Evolutionary conservation across 2,329 filamentous ascomycete genomes (phyloP).

Genomic region (Orbilia javanica): DNA sequence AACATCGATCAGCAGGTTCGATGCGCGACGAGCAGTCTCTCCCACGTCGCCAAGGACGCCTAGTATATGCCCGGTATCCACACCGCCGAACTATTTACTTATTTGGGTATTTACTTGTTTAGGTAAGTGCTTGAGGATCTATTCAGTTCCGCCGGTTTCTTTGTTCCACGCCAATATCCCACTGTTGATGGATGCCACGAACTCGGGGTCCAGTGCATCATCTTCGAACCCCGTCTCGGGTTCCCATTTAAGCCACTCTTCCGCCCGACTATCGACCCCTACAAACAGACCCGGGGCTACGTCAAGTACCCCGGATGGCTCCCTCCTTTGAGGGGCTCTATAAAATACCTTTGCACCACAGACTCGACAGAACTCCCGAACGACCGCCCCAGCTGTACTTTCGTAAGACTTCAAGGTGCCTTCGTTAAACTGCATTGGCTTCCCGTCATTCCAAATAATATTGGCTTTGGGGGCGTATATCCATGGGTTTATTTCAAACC

Average conservation of each 20-base stretch:
- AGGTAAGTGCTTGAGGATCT: neutral
- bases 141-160: neutral
- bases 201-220: slow-evolving; percentile 31
- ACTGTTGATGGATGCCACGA: slow-evolving; percentile 30
- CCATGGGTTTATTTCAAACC: slow-evolving; percentile 43
- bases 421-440: slow-evolving; percentile 33
- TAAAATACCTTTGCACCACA: slow-evolving; percentile 50
- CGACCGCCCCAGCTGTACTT: slow-evolving; percentile 29
- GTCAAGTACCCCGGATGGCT: slow-evolving; percentile 32
- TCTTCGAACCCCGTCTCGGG: slow-evolving; percentile 27
- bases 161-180: slow-evolving; percentile 32
- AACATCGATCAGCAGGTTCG: neutral
- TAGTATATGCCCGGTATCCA: too few species aligned
- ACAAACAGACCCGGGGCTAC: slow-evolving; percentile 28
- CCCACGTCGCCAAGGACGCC: neutral
- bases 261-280: slow-evolving; percentile 27
- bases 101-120: too few species aligned
- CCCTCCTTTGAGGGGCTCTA: slow-evolving; percentile 26
- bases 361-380: slow-evolving; percentile 43
- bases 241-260: slow-evolving; percentile 46
- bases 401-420: slow-evolving; percentile 48
- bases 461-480: slow-evolving; percentile 27
- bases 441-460: slow-evolving; percentile 44
- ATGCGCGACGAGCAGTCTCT: neutral
- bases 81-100: too few species aligned